A percentile compares a stretch with the other conserved stretches of the same genome.
Evolutionary conservation across 352 stramenopile genomes (phyloP).

Genomic region (Phytophthora aleatoria): DNA sequence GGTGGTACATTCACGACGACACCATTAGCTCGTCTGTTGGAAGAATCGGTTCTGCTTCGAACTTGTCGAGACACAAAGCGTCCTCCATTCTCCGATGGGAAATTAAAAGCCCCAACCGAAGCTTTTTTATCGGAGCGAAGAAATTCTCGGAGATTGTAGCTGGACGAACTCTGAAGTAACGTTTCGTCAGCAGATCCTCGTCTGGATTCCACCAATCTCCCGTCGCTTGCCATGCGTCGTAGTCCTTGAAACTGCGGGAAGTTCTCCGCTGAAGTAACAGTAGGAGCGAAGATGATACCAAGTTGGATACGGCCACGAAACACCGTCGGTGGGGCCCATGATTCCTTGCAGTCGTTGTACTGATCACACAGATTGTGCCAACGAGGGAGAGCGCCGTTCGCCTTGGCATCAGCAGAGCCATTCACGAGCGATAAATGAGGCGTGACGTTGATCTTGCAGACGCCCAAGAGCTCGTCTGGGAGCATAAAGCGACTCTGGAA

Average conservation of each 20-base stretch:
- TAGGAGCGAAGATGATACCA: conserved; percentile 79
- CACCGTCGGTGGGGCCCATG: conserved; percentile 81
- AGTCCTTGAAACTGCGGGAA: conserved; percentile 57
- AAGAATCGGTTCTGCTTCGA: conserved; percentile 30
- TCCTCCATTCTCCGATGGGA: conserved; percentile 22
- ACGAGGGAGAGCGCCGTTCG: conserved; percentile 74
- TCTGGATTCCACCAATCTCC: conserved; percentile 28
- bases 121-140: conserved; percentile 48
- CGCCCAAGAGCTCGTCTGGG: conserved; percentile 72
- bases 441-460: conserved; percentile 88
- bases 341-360: conserved; percentile 88
- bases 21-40: conserved; percentile 16
- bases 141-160: conserved; percentile 64
- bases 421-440: conserved; percentile 81
- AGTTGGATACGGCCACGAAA: conserved; percentile 81
- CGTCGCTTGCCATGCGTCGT: conserved; percentile 43
- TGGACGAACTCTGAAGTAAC: conserved; percentile 59
- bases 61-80: conserved; percentile 42
- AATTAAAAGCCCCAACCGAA: conserved; percentile 24
- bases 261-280: conserved; percentile 53
- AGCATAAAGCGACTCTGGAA: conserved; percentile 89
- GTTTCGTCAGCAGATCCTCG: conserved; percentile 49
- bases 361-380: conserved; percentile 90
- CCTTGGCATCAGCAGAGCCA: conserved; percentile 80
- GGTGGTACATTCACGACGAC: conserved; percentile 1